These are phyloP conservation scores for Agaricales sp. DNA, from an alignment of 1,284 basidiomycete species.

Conservation along the genomic window DNA sequence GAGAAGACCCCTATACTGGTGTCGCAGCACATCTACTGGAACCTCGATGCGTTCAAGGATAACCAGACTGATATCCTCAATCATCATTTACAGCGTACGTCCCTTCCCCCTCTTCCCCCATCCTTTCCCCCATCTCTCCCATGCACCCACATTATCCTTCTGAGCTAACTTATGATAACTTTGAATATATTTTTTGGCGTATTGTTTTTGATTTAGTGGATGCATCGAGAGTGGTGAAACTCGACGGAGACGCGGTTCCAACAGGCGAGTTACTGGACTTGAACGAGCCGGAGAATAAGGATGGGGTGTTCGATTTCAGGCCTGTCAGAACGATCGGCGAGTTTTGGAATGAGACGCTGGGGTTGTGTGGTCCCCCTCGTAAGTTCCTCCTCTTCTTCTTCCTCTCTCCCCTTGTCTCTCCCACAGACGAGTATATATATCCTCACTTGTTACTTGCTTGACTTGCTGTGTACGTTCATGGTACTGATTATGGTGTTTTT, in stretches of 20 bases:
- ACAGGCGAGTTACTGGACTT: constrained; percentile 36
- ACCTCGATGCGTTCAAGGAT: constrained; percentile 43
- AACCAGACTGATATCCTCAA: constrained; percentile 22
- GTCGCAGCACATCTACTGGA: constrained; percentile 48
- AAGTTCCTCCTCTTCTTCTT: background rate
- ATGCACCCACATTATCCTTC: too few species aligned
- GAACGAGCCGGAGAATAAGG: too few species aligned
- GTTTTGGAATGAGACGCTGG: constrained; percentile 30
- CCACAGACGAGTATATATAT: too few species aligned
- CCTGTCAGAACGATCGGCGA: constrained; percentile 27
- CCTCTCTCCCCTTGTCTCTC: too few species aligned
- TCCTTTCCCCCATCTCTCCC: too few species aligned
- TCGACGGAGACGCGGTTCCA: constrained; percentile 36
- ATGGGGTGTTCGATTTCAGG: constrained; percentile 33
- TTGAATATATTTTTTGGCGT: too few species aligned
- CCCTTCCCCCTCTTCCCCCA: too few species aligned
- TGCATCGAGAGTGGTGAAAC: constrained; percentile 26
- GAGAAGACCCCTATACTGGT: constrained; percentile 50
- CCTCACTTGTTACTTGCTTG: too few species aligned
- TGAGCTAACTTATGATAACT: too few species aligned
- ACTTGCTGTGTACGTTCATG: too few species aligned
- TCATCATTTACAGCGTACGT: background rate
- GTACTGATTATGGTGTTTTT: background rate
- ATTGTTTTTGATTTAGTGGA: background rate
- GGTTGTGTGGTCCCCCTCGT: constrained; percentile 26